Conservation (phyloP, 2,329 filamentous ascomycete genomes). For the Diaporthe batatas region DNA sequence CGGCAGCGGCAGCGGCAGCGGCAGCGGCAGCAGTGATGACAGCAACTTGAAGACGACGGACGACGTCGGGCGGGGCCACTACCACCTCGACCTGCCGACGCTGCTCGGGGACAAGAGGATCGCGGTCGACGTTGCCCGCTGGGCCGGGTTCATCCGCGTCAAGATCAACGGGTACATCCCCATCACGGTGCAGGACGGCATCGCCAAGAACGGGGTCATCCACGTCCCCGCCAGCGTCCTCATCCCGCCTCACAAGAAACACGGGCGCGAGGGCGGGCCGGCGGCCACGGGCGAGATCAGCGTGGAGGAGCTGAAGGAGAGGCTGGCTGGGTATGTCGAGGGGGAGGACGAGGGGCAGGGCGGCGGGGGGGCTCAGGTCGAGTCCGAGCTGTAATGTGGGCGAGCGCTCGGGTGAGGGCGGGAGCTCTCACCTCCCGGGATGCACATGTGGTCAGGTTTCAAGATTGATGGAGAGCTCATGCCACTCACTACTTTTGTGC, state of each 20-base stretch:
- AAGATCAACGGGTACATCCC: constrained; percentile 80
- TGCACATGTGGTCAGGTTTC: too few relatives aligned
- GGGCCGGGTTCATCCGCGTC: constrained; percentile 77
- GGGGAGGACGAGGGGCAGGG: constrained; percentile 43
- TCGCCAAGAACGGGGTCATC: constrained; percentile 85
- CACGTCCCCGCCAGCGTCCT: constrained; percentile 81
- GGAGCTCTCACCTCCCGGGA: too few relatives aligned
- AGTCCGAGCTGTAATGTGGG: constrained; percentile 32
- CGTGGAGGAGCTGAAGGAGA: constrained; percentile 72
- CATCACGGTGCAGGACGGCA: constrained; percentile 76
- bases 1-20: constrained; percentile 39
- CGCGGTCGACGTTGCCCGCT: constrained; percentile 77
- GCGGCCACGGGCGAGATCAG: constrained; percentile 63
- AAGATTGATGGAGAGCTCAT: background rate
- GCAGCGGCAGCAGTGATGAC: too few relatives aligned
- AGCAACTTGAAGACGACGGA: constrained; percentile 52
- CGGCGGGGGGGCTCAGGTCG: background rate
- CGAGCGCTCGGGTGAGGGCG: too few relatives aligned
- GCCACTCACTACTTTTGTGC: background rate
- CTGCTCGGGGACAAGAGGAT: constrained; percentile 75
- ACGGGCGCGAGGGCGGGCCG: constrained; percentile 53
- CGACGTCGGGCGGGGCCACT: constrained; percentile 61
- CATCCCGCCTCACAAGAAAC: constrained; percentile 77
- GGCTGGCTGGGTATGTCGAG: constrained; percentile 61
- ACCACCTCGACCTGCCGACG: constrained; percentile 79